Evolutionary conservation across 306 rosid genomes (phyloP).

Genomic region (Malus sylvestris): DNA sequence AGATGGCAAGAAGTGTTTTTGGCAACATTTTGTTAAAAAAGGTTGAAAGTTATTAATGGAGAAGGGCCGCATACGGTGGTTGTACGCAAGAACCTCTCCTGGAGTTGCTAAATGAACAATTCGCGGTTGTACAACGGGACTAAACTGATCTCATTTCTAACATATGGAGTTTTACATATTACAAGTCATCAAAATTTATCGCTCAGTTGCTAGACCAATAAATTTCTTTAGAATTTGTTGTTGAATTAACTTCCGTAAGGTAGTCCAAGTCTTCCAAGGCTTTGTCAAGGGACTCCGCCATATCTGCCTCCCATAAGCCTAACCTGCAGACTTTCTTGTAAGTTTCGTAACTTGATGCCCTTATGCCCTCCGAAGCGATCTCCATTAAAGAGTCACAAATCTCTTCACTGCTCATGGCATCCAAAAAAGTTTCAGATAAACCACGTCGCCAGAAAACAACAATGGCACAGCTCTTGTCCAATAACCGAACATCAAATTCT

Average conservation of each 20-base stretch:
- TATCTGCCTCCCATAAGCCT: conserved; percentile 62
- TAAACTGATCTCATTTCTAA: neutral
- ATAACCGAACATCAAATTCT: conserved; percentile 66
- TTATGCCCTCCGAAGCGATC: conserved; percentile 57
- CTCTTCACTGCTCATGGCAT: conserved; percentile 27
- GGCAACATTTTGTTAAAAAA: too few species aligned
- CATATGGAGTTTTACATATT: conserved; percentile 4
- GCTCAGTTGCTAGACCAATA: conserved; percentile 36
- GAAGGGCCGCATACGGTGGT: too few species aligned
- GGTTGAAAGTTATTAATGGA: too few species aligned
- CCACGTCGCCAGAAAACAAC: conserved; percentile 66
- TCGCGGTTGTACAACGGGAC: too few species aligned
- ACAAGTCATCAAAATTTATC: conserved; percentile 54
- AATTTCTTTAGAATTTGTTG: conserved; percentile 26
- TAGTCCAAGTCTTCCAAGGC: conserved; percentile 28
- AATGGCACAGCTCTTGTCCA: conserved; percentile 68
- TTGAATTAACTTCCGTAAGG: conserved; percentile 19
- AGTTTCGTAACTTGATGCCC: conserved; percentile 46
- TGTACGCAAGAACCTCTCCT: too few species aligned
- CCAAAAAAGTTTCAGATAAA: conserved; percentile 38
- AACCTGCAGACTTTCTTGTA: conserved; percentile 45
- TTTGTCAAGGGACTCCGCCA: conserved; percentile 49
- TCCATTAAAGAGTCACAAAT: conserved; percentile 48
- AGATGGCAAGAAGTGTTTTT: too few species aligned
- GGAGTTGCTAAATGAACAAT: too few species aligned